Evolutionary conservation across 345 rosid genomes (phyloP).

Genomic region (Gossypium bickii): DNA sequence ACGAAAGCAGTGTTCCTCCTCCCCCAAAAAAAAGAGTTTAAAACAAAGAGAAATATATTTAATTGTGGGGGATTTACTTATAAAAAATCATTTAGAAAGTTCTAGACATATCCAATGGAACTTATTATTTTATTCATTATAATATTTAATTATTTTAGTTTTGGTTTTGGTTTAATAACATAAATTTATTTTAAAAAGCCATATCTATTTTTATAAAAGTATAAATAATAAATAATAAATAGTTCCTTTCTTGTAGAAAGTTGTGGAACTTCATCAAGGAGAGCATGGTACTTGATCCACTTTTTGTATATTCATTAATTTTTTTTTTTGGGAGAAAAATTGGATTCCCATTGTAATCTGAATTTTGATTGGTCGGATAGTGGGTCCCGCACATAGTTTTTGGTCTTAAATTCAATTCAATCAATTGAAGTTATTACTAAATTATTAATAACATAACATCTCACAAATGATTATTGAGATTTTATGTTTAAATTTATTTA

Average conservation of each 20-base stretch:
- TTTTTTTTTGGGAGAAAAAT: background rate
- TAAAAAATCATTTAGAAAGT: conserved; percentile 29
- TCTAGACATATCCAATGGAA: conserved; percentile 29
- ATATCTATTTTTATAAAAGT: background rate
- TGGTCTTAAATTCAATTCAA: background rate
- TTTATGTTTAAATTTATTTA: too few relatives aligned
- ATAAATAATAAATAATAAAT: background rate
- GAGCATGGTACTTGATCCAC: background rate
- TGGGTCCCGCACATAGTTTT: background rate
- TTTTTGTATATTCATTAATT: background rate
- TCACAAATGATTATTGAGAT: too few relatives aligned
- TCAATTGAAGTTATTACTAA: background rate
- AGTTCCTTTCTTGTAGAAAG: background rate
- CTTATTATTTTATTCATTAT: background rate
- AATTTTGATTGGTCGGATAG: background rate
- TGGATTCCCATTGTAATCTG: background rate
- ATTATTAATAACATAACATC: background rate
- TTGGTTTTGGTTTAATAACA: background rate
- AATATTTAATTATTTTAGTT: background rate
- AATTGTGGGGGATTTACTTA: background rate
- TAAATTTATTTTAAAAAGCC: background rate
- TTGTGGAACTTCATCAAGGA: conserved; percentile 1
- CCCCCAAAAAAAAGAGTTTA: background rate
- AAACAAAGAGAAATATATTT: background rate
- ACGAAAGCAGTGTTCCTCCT: background rate